Conservation (phyloP, 2,329 filamentous ascomycete species). For the Penicillium psychrosexuale region DNA sequence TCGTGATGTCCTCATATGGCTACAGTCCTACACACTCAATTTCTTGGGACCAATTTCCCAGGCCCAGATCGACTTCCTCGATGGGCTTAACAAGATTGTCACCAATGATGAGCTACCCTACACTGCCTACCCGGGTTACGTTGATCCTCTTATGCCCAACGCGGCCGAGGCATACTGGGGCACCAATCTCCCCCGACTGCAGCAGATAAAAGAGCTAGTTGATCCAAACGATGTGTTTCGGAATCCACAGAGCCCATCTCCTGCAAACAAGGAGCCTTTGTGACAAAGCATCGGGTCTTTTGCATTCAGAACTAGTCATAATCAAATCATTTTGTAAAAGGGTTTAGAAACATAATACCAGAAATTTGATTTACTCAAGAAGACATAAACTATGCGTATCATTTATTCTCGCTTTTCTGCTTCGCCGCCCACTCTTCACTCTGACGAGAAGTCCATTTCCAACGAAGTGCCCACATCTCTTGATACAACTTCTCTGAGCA, state of each 20-base stretch:
- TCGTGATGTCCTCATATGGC: conserved; percentile 61
- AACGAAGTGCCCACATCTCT: conserved; percentile 7
- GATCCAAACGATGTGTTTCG: neutral
- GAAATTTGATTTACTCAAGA: neutral
- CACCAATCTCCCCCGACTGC: neutral
- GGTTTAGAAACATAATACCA: neutral
- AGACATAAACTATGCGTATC: neutral
- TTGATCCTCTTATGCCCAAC: neutral
- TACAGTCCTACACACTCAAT: conserved; percentile 59
- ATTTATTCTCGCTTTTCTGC: neutral
- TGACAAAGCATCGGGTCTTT: neutral
- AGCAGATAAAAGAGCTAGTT: neutral
- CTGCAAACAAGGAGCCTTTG: neutral
- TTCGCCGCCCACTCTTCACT: conserved; percentile 6
- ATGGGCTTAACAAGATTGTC: conserved; percentile 16
- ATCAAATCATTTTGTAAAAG: neutral
- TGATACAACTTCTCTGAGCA: conserved; percentile 1
- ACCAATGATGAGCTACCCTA: neutral
- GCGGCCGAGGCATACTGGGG: neutral
- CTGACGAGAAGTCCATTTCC: conserved; percentile 5
- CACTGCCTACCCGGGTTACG: neutral
- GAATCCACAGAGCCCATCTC: neutral
- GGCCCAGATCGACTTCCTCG: neutral
- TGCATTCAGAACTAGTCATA: neutral
- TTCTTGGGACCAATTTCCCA: conserved; percentile 42